These are phyloP conservation scores for Colletotrichum cuscutae DNA, from an alignment of 2,329 filamentous ascomycete species.

Conservation along the genomic window DNA sequence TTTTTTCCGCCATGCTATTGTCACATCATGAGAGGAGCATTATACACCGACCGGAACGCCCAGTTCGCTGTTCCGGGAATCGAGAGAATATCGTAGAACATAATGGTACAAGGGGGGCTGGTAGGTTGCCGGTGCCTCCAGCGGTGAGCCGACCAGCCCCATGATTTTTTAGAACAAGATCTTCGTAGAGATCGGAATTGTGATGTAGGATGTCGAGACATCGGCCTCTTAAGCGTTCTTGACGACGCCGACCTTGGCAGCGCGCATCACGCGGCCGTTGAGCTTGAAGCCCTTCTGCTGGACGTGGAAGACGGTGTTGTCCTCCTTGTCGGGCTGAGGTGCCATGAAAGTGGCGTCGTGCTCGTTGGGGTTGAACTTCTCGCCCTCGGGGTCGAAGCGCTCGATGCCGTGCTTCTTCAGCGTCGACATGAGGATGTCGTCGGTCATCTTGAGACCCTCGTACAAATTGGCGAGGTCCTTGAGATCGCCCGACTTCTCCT, in stretches of 20 bases:
- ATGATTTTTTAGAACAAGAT: slow-evolving; percentile 5
- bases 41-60: slow-evolving; percentile 48
- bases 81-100: slow-evolving; percentile 33
- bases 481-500: slow-evolving; percentile 61
- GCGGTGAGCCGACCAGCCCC: slow-evolving; percentile 7
- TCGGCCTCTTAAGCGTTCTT: slow-evolving; percentile 71
- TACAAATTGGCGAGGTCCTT: slow-evolving; percentile 84
- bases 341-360: slow-evolving; percentile 98
- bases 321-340: slow-evolving; percentile 86
- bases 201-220: neutral
- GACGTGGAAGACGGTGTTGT: slow-evolving; percentile 89
- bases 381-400: slow-evolving; percentile 82
- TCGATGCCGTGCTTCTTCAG: slow-evolving; percentile 95
- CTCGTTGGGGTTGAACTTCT: slow-evolving; percentile 95
- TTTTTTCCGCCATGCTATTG: slow-evolving; percentile 30
- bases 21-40: slow-evolving; percentile 58
- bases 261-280: slow-evolving; percentile 88
- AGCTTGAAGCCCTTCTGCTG: slow-evolving; percentile 97
- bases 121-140: slow-evolving; percentile 14
- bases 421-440: slow-evolving; percentile 85
- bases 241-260: slow-evolving; percentile 95
- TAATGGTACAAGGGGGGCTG: slow-evolving; percentile 47
- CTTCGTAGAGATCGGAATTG: neutral
- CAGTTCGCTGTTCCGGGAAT: slow-evolving; percentile 35
- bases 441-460: slow-evolving; percentile 95